phyloP scores from a whole-genome alignment of 139 green algal genomes.

The Tetradesmus lagerheimii region DNA sequence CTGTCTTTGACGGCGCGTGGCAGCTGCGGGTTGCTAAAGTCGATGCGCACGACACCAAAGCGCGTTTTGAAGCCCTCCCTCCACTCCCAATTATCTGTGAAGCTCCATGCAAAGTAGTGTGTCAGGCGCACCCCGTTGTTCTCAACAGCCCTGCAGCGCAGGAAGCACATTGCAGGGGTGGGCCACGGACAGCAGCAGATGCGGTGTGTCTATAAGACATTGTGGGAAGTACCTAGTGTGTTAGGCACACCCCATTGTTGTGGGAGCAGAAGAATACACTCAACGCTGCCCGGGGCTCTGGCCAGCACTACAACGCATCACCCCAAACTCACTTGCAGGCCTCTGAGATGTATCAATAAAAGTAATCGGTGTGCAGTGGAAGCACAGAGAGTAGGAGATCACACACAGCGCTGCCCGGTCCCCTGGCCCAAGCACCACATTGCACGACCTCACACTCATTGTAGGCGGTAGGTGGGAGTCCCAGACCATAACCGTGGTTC shows the following conservation, averaged over 20 bases:
- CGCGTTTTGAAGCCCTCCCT: constrained; percentile 42
- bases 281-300: too few species aligned
- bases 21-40: constrained; percentile 37
- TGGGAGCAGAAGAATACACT: too few species aligned
- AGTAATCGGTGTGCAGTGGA: constrained; percentile 38
- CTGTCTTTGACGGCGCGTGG: constrained; percentile 32
- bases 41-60: constrained; percentile 44
- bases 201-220: neutral
- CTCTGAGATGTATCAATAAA: constrained; percentile 38
- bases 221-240: neutral
- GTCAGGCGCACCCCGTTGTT: constrained; percentile 29
- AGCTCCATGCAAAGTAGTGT: constrained; percentile 47
- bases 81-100: constrained; percentile 50
- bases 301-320: too few species aligned
- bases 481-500: too few species aligned
- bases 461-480: too few species aligned
- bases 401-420: too few species aligned
- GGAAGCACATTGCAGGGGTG: too few species aligned
- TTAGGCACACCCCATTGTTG: too few species aligned
- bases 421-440: too few species aligned
- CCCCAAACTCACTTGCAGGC: constrained; percentile 50
- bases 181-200: neutral
- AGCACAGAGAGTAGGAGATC: too few species aligned
- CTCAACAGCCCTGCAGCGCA: constrained; percentile 10
- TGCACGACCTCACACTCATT: constrained; percentile 23